phyloP scores from a whole-genome alignment of 257 asterid genomes.

The Cynanchum wilfordii region DNA sequence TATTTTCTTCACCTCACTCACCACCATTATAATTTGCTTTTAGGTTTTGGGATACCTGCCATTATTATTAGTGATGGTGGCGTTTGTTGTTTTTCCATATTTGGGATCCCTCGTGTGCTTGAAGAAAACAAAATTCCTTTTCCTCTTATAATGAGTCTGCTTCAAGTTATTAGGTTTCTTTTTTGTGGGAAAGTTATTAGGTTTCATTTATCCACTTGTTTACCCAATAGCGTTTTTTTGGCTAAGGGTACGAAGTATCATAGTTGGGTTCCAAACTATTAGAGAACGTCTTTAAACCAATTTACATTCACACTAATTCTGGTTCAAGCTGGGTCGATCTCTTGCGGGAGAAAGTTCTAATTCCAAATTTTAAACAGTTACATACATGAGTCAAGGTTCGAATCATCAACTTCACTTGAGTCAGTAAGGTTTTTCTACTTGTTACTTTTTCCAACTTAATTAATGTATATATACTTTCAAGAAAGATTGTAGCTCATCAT shows the following conservation, averaged over 20 bases:
- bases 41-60: slow-evolving; percentile 5
- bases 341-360: too few relatives aligned
- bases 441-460: neutral
- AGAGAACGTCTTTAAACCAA: too few relatives aligned
- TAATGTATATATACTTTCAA: neutral
- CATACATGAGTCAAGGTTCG: too few relatives aligned
- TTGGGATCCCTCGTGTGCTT: slow-evolving; percentile 23
- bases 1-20: neutral
- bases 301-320: too few relatives aligned
- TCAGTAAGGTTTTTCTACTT: too few relatives aligned
- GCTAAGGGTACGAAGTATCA: too few relatives aligned
- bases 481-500: neutral
- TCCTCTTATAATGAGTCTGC: slow-evolving; percentile 13
- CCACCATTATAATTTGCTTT: neutral
- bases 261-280: too few relatives aligned
- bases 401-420: too few relatives aligned
- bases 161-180: slow-evolving; percentile 22
- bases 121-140: slow-evolving; percentile 27
- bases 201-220: slow-evolving; percentile 20
- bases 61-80: neutral
- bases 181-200: slow-evolving; percentile 29
- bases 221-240: neutral
- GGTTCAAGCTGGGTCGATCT: too few relatives aligned
- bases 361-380: too few relatives aligned
- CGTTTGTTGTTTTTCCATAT: neutral